Evolutionary conservation across 768 basidiomycete species (phyloP), one percentile per base, ranked within the genome.

Genomic region (Solioccasus polychromus): DNA sequence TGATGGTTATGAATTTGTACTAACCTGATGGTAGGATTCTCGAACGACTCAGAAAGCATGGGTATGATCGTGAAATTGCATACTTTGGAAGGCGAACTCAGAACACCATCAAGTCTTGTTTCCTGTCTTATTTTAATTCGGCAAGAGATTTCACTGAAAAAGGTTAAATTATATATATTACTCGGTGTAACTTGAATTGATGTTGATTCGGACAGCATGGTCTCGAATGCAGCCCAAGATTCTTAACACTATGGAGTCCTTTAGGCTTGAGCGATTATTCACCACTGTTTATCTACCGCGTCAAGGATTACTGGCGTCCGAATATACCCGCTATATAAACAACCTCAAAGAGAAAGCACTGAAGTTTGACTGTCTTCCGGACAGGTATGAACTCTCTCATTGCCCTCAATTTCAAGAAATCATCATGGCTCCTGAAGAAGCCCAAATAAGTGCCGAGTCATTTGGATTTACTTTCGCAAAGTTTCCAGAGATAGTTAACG

Each of bases 381-480:
- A 40, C 15, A 38, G 22, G 17, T 19, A 5, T 22, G 32, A 40
- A 2, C 15, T 51, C 11, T 12, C 30, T 11, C 19, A n/a, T 9
- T 34, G 45, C 19, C 26, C 38, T 9, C 38, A 28, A 1, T 37
- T 45, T 26, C 32, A 9, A 15, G 25, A 24, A 10, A 26, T 51
- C 24, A 18, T 31, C 34, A 26, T n/a, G 15, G 20, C 23, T 12
- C 9, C 42, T 15, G 36, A 38, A 34, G 34, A 10, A 44, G 14
- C 23, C 1, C 7, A 11, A 15, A 22, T 22, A 19, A 12, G 15
- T 11, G 19, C 7, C 14, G 18, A 17, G 11, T 8, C 26, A n/a
- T 52, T 48, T 25, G 36, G 30, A 23, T 19, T 41, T 17, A 35
- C 40, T 8, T 43, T 51, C 28, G 40, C 19, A 25, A 39, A 48